A percentile compares a stretch with the other conserved stretches of the same genome.
phyloP scores from a whole-genome alignment of 345 rosid genomes.

The Anacardium occidentale region DNA sequence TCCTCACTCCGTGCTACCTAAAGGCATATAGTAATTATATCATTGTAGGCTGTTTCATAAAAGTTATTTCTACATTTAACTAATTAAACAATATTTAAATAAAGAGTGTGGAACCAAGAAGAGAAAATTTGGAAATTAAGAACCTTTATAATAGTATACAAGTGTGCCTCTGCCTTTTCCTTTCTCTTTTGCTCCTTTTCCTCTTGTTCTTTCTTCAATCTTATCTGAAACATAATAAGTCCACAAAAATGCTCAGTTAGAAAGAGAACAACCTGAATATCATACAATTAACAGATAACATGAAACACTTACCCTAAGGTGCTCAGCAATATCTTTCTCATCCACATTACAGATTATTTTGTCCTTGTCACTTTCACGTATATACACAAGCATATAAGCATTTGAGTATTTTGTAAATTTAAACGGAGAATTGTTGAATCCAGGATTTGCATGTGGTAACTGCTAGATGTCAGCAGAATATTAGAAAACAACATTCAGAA shows the following conservation, averaged over 20 bases:
- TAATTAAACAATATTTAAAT: background rate
- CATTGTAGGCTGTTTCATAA: background rate
- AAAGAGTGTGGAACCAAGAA: constrained; percentile 2
- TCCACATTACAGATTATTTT: constrained; percentile 94
- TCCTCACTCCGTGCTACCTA: constrained; percentile 59
- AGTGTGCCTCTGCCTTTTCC: constrained; percentile 61
- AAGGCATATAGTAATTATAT: constrained; percentile 11
- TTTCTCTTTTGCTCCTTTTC: constrained; percentile 59
- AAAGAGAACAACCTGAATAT: background rate
- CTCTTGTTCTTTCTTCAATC: constrained; percentile 61
- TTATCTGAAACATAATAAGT: constrained; percentile 30
- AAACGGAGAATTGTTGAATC: constrained; percentile 85
- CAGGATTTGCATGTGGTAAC: constrained; percentile 90
- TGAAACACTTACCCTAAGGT: constrained; percentile 52
- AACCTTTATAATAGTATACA: constrained; percentile 60
- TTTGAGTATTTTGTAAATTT: constrained; percentile 90
- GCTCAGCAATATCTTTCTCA: constrained; percentile 94
- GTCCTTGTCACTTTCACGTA: constrained; percentile 95
- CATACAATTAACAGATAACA: background rate
- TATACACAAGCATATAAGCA: constrained; percentile 98
- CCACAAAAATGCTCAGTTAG: background rate
- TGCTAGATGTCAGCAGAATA: constrained; percentile 26
- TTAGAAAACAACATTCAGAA: background rate
- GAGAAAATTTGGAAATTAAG: background rate
- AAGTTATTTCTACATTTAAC: background rate